Evolutionary conservation across 1,139 yeast species (phyloP).

Genomic region (Suhomyces panamericanus): DNA sequence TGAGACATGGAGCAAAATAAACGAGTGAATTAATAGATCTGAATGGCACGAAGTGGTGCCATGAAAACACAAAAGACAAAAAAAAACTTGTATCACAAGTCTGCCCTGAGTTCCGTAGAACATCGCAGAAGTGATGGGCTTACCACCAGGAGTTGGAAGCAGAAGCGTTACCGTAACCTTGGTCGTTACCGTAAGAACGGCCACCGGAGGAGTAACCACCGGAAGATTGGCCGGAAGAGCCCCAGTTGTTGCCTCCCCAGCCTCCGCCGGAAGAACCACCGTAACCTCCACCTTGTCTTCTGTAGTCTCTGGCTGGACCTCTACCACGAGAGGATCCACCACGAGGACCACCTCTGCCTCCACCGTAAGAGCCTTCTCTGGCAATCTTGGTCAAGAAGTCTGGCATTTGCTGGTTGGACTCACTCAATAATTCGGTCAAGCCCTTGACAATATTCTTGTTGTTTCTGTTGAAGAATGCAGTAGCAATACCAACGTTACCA

Average conservation of each 20-base stretch:
- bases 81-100: slow-evolving; percentile 4
- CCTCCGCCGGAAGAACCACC: slow-evolving; percentile 26
- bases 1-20: slow-evolving; percentile 31
- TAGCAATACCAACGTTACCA: slow-evolving; percentile 92
- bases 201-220: slow-evolving; percentile 19
- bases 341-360: slow-evolving; percentile 48
- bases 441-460: slow-evolving; percentile 90
- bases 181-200: slow-evolving; percentile 22
- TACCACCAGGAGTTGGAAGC: slow-evolving; percentile 44
- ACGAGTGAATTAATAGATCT: slow-evolving; percentile 8
- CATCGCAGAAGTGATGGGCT: slow-evolving; percentile 5
- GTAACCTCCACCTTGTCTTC: slow-evolving; percentile 42
- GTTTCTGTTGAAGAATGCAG: slow-evolving; percentile 94
- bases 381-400: slow-evolving; percentile 76
- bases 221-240: slow-evolving; percentile 20
- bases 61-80: slow-evolving; percentile 9
- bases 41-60: slow-evolving; percentile 20
- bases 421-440: slow-evolving; percentile 79
- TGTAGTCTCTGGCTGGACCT: slow-evolving; percentile 58
- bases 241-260: slow-evolving; percentile 19
- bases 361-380: slow-evolving; percentile 72
- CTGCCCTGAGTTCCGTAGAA: background rate
- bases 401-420: slow-evolving; percentile 98
- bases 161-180: slow-evolving; percentile 37
- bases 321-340: slow-evolving; percentile 30